Conservation (phyloP, 2,329 filamentous ascomycete species). For the Drechslerella coelobrocha region DNA sequence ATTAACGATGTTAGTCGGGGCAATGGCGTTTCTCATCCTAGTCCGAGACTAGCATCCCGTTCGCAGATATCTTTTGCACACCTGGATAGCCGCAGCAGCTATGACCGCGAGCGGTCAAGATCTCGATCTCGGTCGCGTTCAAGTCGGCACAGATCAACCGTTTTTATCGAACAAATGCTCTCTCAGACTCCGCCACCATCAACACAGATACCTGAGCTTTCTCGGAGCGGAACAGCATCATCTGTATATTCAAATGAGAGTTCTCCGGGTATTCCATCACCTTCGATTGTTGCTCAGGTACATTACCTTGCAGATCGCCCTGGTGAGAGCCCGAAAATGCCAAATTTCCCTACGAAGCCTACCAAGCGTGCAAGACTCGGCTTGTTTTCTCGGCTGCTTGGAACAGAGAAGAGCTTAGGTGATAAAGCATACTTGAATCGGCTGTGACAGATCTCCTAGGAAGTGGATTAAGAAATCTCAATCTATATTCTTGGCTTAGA, state of each 20-base stretch:
- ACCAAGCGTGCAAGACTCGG: constrained; percentile 34
- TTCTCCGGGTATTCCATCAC: constrained; percentile 52
- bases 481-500: too few relatives aligned
- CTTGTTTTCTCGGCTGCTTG: constrained; percentile 31
- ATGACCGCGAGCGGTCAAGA: constrained; percentile 17
- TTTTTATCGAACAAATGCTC: constrained; percentile 35
- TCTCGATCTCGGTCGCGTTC: constrained; percentile 26
- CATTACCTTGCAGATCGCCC: constrained; percentile 26
- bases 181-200: constrained; percentile 54
- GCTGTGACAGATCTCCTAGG: background rate
- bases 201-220: constrained; percentile 52
- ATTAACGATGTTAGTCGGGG: background rate
- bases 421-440: constrained; percentile 8
- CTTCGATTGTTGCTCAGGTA: constrained; percentile 30
- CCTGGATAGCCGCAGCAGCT: constrained; percentile 6
- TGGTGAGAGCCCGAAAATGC: constrained; percentile 27
- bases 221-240: constrained; percentile 52
- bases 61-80: constrained; percentile 17
- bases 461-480: background rate
- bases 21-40: background rate
- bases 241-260: constrained; percentile 53
- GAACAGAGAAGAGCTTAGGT: constrained; percentile 13
- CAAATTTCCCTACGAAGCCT: constrained; percentile 25
- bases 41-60: constrained; percentile 20
- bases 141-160: constrained; percentile 21